Evolutionary conservation across 768 basidiomycete genomes (phyloP).

Genomic region (Tylopilus balloui): DNA sequence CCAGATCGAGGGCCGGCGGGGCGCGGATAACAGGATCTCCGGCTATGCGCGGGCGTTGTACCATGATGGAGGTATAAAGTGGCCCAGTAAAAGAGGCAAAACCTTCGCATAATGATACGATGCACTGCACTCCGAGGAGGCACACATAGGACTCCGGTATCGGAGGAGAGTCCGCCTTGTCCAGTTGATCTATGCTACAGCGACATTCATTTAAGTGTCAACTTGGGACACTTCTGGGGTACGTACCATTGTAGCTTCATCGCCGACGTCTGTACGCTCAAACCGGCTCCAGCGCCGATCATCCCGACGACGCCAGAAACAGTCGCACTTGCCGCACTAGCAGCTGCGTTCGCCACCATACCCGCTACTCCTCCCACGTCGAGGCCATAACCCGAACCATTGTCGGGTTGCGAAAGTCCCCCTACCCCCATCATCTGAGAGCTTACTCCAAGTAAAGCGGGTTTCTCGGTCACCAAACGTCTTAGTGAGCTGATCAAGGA

Average conservation of each 20-base stretch:
- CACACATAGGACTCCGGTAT: slow-evolving; percentile 95
- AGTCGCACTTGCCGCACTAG: slow-evolving; percentile 76
- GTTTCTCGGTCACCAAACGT: slow-evolving; percentile 85
- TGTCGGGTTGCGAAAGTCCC: slow-evolving; percentile 37
- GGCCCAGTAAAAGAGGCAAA: slow-evolving; percentile 71
- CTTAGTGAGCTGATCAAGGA: slow-evolving; percentile 80
- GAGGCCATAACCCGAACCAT: slow-evolving; percentile 43
- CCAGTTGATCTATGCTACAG: slow-evolving; percentile 90
- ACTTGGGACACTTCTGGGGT: background rate
- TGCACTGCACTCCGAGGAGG: slow-evolving; percentile 84
- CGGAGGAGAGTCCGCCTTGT: slow-evolving; percentile 91
- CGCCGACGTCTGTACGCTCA: slow-evolving; percentile 67
- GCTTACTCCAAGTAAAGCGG: slow-evolving; percentile 72
- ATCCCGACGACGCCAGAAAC: slow-evolving; percentile 84
- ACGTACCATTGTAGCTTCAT: slow-evolving; percentile 92
- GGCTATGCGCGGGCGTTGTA: slow-evolving; percentile 58
- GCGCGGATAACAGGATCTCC: slow-evolving; percentile 66
- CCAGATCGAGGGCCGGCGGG: slow-evolving; percentile 66
- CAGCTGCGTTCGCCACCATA: slow-evolving; percentile 78
- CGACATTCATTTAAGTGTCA: background rate
- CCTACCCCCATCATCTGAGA: slow-evolving; percentile 82
- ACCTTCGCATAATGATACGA: slow-evolving; percentile 83
- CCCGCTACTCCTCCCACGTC: slow-evolving; percentile 71
- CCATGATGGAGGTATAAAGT: slow-evolving; percentile 66
- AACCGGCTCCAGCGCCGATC: slow-evolving; percentile 65